Evolutionary conservation across 2,329 filamentous ascomycete species (phyloP).

Genomic region (Botryotinia calthae): DNA sequence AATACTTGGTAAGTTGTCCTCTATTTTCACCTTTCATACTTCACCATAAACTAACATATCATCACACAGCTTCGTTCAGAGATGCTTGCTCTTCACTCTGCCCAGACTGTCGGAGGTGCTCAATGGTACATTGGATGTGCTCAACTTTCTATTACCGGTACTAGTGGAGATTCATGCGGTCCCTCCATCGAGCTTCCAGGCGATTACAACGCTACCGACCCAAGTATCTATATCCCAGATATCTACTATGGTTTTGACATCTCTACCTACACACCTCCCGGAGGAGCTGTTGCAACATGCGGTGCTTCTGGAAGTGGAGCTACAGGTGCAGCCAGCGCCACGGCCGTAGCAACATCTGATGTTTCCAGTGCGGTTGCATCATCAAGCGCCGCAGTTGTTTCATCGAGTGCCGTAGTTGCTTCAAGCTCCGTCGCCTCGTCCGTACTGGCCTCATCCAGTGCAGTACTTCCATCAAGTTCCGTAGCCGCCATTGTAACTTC

Average conservation of each 20-base stretch:
- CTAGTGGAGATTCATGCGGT: constrained; percentile 21
- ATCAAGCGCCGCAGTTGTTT: not conserved
- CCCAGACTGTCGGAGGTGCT: constrained; percentile 28
- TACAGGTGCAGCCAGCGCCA: not conserved
- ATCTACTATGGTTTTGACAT: constrained; percentile 31
- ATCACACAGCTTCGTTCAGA: constrained; percentile 29
- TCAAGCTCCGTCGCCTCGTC: not conserved
- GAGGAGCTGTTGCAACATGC: constrained; percentile 28
- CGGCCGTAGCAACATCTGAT: not conserved
- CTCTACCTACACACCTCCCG: constrained; percentile 29
- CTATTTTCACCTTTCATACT: not conserved
- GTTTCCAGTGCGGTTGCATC: not conserved
- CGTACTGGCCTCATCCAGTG: not conserved
- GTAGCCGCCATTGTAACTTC: not conserved
- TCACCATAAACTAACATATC: not conserved
- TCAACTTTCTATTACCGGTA: constrained; percentile 32
- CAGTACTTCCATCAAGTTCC: not conserved
- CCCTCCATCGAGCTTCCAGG: constrained; percentile 32
- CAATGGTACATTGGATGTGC: constrained; percentile 35
- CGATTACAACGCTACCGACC: constrained; percentile 28
- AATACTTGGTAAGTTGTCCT: constrained; percentile 26
- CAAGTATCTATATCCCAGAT: constrained; percentile 31
- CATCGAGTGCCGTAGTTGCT: not conserved
- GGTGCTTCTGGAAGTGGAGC: not conserved
- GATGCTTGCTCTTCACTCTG: constrained; percentile 32